Base-by-base conservation (phyloP, 164 flowering plant species). In the Saururus chinensis region DNA sequence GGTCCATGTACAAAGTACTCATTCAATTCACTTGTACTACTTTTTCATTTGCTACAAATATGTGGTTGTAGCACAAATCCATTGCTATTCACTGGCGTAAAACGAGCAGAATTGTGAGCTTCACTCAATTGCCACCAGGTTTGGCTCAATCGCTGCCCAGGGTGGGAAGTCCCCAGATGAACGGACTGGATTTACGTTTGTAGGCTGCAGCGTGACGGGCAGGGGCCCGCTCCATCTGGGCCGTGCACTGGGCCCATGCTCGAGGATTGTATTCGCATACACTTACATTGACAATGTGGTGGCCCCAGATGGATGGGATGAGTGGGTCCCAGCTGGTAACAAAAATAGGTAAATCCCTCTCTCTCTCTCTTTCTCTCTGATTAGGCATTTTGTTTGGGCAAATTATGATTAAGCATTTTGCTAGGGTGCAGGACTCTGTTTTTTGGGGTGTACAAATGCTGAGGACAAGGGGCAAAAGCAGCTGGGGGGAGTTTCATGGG, bases 1-100 rank as follows among this genome's bases (percentile, higher is more conserved):
- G 95, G 1, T 93, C 99, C 76, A 84, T 88, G 88, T 93, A 87
- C 79, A 87, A 83, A 62, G 98, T 88, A 79, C 20, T 1, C 1
- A 12, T 9, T 7, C 45, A 41, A 0, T 13, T 41, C 45, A 8
- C n/a, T n/a, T n/a, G n/a, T n/a, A n/a, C n/a, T n/a, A n/a, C n/a
- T n/a, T n/a, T n/a, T n/a, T 2, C 37, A 30, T 30, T 6, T 30
- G 37, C 37, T 30, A 6, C 37, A 30, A 2, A 30, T 30, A 2
- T 30, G 37, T 6, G 6, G 37, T 30, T 30, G 6, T 30, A 30
- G 4, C 37, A 30, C 37, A 30, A 30, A 30, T 30, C 6, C 37
- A 30, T 30, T 30, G 37, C 4, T 30, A 6, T 30, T 30, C 6
- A 30, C 37, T 30, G 4, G 49, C 11, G 49, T 45, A 3, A 45